phyloP scores from a whole-genome alignment of 139 green algal genomes.

The Haematococcus sp. region DNA sequence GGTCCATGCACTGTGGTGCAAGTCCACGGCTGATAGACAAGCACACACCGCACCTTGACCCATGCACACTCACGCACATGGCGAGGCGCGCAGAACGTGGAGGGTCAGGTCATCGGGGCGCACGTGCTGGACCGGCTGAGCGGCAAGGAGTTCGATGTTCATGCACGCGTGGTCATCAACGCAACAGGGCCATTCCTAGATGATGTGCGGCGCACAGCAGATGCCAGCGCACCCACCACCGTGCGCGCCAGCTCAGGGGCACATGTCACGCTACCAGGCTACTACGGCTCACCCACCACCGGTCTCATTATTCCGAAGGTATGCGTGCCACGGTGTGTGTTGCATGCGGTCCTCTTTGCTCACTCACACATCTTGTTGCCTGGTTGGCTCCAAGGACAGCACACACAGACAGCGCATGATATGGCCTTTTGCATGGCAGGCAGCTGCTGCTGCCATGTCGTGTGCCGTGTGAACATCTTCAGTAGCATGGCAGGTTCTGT shows the following conservation, averaged over 20 bases:
- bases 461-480: too few relatives aligned
- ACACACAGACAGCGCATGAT: too few relatives aligned
- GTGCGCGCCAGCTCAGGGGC: conserved; percentile 78
- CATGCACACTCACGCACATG: too few relatives aligned
- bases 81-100: conserved; percentile 49
- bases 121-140: conserved; percentile 63
- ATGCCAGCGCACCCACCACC: conserved; percentile 38
- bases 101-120: conserved; percentile 73
- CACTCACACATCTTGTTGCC: too few relatives aligned
- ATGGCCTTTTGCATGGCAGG: too few relatives aligned
- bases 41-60: too few relatives aligned
- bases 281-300: conserved; percentile 74
- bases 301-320: conserved; percentile 96
- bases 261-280: conserved; percentile 94
- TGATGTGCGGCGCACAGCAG: conserved; percentile 51
- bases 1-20: too few relatives aligned
- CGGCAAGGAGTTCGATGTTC: conserved; percentile 42
- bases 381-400: too few relatives aligned
- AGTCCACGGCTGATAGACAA: too few relatives aligned
- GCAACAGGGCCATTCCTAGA: conserved; percentile 86
- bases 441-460: too few relatives aligned
- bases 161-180: conserved; percentile 83
- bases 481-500: too few relatives aligned
- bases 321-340: neutral
- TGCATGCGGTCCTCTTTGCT: too few relatives aligned